Evolutionary conservation across 768 basidiomycete species (phyloP).

Genomic region (Lentinula sp.): DNA sequence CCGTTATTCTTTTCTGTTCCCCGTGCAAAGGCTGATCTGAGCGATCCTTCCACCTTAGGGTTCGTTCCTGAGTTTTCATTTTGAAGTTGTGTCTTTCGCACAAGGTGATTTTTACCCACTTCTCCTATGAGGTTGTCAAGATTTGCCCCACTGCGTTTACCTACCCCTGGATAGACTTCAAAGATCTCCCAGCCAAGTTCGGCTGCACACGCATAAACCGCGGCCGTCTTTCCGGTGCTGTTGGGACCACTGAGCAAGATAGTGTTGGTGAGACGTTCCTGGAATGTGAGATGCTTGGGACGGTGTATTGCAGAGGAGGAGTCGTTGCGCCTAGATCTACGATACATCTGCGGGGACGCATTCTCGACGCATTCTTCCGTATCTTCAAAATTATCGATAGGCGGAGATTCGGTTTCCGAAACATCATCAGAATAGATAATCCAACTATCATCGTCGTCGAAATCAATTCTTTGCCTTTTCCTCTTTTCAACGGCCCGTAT

Average conservation of each 20-base stretch:
- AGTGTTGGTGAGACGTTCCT: constrained; percentile 67
- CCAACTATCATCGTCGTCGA: constrained; percentile 54
- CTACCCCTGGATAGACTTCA: constrained; percentile 94
- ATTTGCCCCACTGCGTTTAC: constrained; percentile 77
- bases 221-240: constrained; percentile 87
- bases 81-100: constrained; percentile 30
- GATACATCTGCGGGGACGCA: not conserved
- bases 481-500: constrained; percentile 46
- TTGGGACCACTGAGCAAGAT: constrained; percentile 79
- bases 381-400: constrained; percentile 24
- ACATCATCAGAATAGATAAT: constrained; percentile 39
- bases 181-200: constrained; percentile 96
- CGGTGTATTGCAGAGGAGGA: not conserved
- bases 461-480: constrained; percentile 50
- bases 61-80: constrained; percentile 2
- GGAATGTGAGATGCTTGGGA: constrained; percentile 20
- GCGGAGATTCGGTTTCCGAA: constrained; percentile 15
- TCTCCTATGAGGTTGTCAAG: constrained; percentile 83
- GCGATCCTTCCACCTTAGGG: not conserved
- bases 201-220: constrained; percentile 89
- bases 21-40: not conserved
- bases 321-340: not conserved
- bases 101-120: constrained; percentile 89
- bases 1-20: not conserved
- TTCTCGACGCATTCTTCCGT: constrained; percentile 20